A percentile compares a stretch with the other conserved stretches of the same genome.
Evolutionary conservation across 768 basidiomycete species (phyloP).

Genomic region (Tubosaeta sp.): DNA sequence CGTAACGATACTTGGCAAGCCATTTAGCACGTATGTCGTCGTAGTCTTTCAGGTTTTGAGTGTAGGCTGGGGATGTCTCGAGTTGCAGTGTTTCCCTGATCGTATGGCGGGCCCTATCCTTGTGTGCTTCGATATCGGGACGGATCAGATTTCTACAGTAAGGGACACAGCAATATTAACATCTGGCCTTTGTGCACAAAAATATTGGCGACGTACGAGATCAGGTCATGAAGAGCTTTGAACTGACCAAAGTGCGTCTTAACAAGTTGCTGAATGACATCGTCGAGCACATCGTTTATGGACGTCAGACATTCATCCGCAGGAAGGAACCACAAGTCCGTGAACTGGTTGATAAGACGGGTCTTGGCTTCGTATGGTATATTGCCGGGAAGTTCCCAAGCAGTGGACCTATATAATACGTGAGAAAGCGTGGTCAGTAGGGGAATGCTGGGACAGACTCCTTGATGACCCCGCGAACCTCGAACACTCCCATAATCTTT

Average conservation of each 20-base stretch:
- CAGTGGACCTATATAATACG: conserved; percentile 28
- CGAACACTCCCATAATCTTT: conserved; percentile 26
- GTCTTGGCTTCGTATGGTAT: conserved; percentile 39
- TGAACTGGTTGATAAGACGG: conserved; percentile 33
- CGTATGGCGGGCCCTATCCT: conserved; percentile 16
- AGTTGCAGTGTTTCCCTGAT: conserved; percentile 34
- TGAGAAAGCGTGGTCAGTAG: background rate
- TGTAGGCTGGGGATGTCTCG: conserved; percentile 39
- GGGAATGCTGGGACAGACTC: conserved; percentile 27
- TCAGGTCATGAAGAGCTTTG: conserved; percentile 27
- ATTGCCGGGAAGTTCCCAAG: conserved; percentile 41
- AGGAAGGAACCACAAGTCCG: conserved; percentile 35
- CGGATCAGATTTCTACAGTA: conserved; percentile 24
- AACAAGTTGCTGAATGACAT: conserved; percentile 28
- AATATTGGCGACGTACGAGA: conserved; percentile 30
- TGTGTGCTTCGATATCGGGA: conserved; percentile 28
- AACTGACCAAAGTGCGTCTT: conserved; percentile 40
- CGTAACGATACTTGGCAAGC: conserved; percentile 23
- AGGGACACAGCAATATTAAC: background rate
- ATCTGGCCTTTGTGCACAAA: background rate
- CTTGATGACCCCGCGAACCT: conserved; percentile 33
- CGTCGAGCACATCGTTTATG: conserved; percentile 30
- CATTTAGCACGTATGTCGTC: conserved; percentile 19
- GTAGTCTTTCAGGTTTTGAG: conserved; percentile 30
- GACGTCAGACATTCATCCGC: conserved; percentile 31